Evolutionary conservation across 305 asterid species (phyloP), one percentile per base, ranked within the genome.

Genomic region (Andrographis paniculata): DNA sequence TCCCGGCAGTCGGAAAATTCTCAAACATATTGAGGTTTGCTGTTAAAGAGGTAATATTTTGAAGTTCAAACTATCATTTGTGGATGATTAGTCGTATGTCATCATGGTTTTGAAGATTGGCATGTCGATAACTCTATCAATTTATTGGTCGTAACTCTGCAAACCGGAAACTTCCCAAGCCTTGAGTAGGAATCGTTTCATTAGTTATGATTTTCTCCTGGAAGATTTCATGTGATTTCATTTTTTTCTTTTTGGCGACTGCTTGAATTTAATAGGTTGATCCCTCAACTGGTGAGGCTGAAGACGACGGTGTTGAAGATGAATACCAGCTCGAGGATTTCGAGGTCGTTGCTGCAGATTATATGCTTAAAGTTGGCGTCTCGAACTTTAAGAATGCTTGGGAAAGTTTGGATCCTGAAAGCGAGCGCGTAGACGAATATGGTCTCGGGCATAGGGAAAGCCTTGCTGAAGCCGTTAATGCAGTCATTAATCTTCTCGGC

Each of bases 361-460:
- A 83, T 58, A 59, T 79, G 58, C 69, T 79, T 30, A 83, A 75
- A 70, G 74, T 79, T 3, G 91, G 91, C 1, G 87, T 83, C 28
- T 79, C 91, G 52, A 82, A 83, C 67, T 83, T 79, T 62, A 83
- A 67, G 67, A 83, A 83, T 66, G 84, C 94, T 14, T 83, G 94
- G 94, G 94, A 79, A 61, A 79, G 78, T 65, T 20, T 83, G 74
- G 79, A 59, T 48, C 75, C 82, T 24, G 82, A 74, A 40, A 56
- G 33, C 45, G 91, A 83, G 60, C 72, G 74, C 40, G 56, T 74
- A 42, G 94, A 83, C 52, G 94, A 83, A 49, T 83, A 83, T 59
- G 94, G 94, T 64, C 87, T 83, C 49, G 94, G 94, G 52, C 75
- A 78, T 35, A 74, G 82, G 64, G 92, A 83, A 53, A 80, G 73